A percentile compares a stretch with the other conserved stretches of the same genome.
These are phyloP conservation scores for Lyophyllum semitale DNA, from an alignment of 768 basidiomycete species.

Conservation along the genomic window DNA sequence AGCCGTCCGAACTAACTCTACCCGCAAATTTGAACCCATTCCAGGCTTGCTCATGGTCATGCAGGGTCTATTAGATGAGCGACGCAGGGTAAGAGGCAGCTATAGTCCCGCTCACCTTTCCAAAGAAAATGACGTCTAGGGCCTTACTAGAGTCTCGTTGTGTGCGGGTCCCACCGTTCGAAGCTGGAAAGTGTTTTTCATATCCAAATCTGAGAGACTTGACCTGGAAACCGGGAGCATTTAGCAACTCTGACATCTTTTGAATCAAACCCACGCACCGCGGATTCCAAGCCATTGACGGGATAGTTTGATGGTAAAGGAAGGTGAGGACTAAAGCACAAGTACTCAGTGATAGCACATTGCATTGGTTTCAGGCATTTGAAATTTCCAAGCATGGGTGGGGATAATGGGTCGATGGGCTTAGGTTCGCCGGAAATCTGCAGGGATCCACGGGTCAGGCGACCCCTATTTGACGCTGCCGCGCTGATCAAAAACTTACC, in stretches of 20 bases:
- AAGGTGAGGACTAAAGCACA: conserved; percentile 40
- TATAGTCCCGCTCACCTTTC: conserved; percentile 37
- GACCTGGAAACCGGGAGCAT: conserved; percentile 8
- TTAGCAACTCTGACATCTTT: neutral
- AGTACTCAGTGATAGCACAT: conserved; percentile 46
- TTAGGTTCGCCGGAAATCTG: conserved; percentile 15
- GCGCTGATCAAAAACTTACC: conserved; percentile 36
- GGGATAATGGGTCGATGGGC: conserved; percentile 7
- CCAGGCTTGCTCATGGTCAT: conserved; percentile 62
- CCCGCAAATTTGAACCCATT: conserved; percentile 65
- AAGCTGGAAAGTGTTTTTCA: conserved; percentile 20
- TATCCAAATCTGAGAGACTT: conserved; percentile 24
- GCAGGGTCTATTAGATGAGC: conserved; percentile 45
- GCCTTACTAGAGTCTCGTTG: conserved; percentile 19
- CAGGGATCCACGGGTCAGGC: conserved; percentile 9
- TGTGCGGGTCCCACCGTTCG: neutral
- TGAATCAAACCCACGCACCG: conserved; percentile 9
- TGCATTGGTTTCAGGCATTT: conserved; percentile 50
- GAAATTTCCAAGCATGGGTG: conserved; percentile 27
- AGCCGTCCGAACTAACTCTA: conserved; percentile 57
- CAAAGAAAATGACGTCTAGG: conserved; percentile 36
- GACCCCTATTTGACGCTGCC: conserved; percentile 5
- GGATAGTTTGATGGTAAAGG: conserved; percentile 28
- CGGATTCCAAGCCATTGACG: conserved; percentile 14
- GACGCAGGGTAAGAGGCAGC: neutral